These are phyloP conservation scores for Aspergillus melleus DNA, from an alignment of 2,329 filamentous ascomycete genomes.

Conservation along the genomic window DNA sequence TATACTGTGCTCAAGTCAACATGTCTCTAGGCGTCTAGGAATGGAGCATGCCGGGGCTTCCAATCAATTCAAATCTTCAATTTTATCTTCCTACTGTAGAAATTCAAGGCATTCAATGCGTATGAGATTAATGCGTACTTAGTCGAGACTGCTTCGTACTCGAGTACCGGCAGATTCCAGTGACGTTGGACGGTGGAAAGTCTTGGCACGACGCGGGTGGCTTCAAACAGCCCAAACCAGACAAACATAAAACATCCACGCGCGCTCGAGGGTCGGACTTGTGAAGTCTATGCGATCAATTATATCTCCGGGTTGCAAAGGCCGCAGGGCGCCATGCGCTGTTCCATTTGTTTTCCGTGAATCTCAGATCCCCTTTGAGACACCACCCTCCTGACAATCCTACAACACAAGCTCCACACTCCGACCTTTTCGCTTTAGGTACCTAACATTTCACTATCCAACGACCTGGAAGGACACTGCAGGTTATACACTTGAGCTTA, in stretches of 20 bases:
- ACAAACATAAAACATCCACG: slow-evolving; percentile 27
- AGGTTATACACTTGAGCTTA: neutral
- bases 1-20: slow-evolving; percentile 1
- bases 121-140: too few species aligned
- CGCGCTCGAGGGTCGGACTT: neutral
- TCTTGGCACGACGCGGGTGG: slow-evolving; percentile 18
- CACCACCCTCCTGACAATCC: neutral
- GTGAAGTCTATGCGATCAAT: neutral
- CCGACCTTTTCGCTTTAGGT: neutral
- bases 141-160: too few species aligned
- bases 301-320: neutral
- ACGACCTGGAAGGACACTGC: neutral
- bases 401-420: neutral
- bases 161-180: neutral
- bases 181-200: neutral
- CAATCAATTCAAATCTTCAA: neutral
- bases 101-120: too few species aligned
- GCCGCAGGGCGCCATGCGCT: slow-evolving; percentile 11
- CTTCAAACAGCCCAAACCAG: slow-evolving; percentile 28
- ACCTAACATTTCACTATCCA: neutral
- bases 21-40: slow-evolving; percentile 7
- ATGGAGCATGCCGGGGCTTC: slow-evolving; percentile 4
- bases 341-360: neutral
- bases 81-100: neutral
- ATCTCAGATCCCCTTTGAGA: neutral